Base-by-base conservation (phyloP, 208 protist genomes). In the Phytomonas sp. region DNA sequence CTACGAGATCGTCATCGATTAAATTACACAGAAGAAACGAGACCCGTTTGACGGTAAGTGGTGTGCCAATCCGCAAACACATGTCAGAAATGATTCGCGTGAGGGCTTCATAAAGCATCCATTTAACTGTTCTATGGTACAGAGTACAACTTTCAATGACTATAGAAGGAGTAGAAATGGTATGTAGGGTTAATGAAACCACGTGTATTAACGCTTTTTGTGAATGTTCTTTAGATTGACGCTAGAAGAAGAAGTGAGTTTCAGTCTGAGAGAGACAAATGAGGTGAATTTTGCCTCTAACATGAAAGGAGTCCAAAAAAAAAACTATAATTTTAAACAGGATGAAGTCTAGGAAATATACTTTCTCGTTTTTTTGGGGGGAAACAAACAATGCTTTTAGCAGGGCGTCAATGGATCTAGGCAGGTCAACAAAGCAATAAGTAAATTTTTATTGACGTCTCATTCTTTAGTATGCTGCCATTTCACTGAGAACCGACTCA, bases 51-150 rank as follows among this genome's bases (percentile, higher is more conserved):
- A 75, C 60, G 29, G 80, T 83, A 42, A 95, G 71, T n/a, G 90
- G 87, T 26, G 86, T 70, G 66, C 82, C 81, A 31, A 87, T 73
- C 66, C 67, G 71, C 60, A 83, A 72, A 62, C 88, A 90, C 69
- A 93, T 87, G 75, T 92, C 76, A 60, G 70, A 82, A 40, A 95
- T 84, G 60, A 91, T 76, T 52, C 75, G 76, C 56, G 77, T 78
- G 23, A 93, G 42, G 49, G 74, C 77, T 52, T 90, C 78, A 79
- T 87, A 93, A 71, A 91, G 76, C 85, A 94, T 94, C 65, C 88
- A 89, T 80, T 49, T 52, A 19, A 63, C 42, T 14, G 33, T 64
- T 33, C 65, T 45, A 63, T 42, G 1, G 11, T 26, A 32, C 32
- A 60, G 30, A 69, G 26, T 26, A 69, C 23, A n/a, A 29, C 37